Conservation (phyloP, 75 land plant genomes). For the Picea glauca region DNA sequence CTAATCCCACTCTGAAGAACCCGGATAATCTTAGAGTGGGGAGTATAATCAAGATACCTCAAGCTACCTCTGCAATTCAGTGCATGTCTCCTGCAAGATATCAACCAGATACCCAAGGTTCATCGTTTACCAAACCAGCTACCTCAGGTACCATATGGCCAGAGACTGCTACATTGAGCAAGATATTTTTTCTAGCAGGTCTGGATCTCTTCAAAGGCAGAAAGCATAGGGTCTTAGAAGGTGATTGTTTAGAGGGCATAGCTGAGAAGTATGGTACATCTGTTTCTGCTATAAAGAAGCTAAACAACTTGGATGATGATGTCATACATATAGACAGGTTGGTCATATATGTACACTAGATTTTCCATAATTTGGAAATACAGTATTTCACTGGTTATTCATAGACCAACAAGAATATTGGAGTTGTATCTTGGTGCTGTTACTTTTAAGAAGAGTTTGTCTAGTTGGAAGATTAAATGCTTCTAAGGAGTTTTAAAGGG, state of each 20-base stretch:
- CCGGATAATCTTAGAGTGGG: slow-evolving; percentile 30
- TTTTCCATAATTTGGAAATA: neutral
- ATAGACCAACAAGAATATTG: neutral
- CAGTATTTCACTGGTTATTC: slow-evolving; percentile 1
- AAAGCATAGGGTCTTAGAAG: slow-evolving; percentile 31
- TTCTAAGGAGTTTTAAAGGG: neutral
- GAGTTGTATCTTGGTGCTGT: neutral
- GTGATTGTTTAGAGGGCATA: slow-evolving; percentile 28
- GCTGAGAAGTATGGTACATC: slow-evolving; percentile 38
- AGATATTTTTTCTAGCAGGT: slow-evolving; percentile 12
- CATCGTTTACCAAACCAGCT: neutral
- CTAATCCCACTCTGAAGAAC: slow-evolving; percentile 29
- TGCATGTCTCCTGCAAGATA: neutral
- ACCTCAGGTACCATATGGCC: neutral
- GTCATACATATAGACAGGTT: slow-evolving; percentile 34
- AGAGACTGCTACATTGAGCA: slow-evolving; percentile 25
- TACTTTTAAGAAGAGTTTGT: neutral
- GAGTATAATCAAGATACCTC: slow-evolving; percentile 26
- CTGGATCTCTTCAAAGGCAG: slow-evolving; percentile 17
- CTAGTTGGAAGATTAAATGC: neutral
- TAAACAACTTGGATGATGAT: slow-evolving; percentile 27
- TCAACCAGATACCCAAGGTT: neutral
- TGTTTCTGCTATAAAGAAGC: slow-evolving; percentile 22
- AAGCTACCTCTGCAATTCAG: neutral
- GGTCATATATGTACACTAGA: neutral